phyloP scores from a whole-genome alignment of 371 early-diverging fungal genomes.

The Coemansia sp. region DNA sequence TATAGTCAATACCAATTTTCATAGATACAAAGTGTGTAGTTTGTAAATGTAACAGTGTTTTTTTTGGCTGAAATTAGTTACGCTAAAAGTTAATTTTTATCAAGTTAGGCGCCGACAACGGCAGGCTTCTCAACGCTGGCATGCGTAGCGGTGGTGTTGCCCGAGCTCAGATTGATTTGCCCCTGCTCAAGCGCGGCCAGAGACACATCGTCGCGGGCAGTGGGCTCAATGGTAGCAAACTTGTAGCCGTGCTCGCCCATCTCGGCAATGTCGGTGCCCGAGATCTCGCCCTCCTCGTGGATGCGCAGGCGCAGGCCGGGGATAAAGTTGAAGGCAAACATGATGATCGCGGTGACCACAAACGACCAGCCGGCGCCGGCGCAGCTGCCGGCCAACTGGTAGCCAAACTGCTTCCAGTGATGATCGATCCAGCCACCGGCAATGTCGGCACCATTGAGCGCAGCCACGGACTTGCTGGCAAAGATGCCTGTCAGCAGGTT shows the following conservation, averaged over 20 bases:
- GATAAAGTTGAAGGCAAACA: slow-evolving; percentile 55
- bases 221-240: slow-evolving; percentile 46
- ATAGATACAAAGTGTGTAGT: no score
- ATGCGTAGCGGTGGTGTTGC: slow-evolving; percentile 18
- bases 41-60: no score
- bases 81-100: background rate
- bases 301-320: slow-evolving; percentile 58
- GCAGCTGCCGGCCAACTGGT: slow-evolving; percentile 61
- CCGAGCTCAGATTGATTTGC: slow-evolving; percentile 7
- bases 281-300: slow-evolving; percentile 60
- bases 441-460: slow-evolving; percentile 71
- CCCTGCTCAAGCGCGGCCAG: slow-evolving; percentile 30
- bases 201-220: slow-evolving; percentile 17
- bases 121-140: slow-evolving; percentile 19
- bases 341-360: slow-evolving; percentile 60
- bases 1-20: no score
- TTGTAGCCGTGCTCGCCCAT: slow-evolving; percentile 72
- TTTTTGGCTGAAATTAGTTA: no score
- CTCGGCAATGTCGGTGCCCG: slow-evolving; percentile 63
- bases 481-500: slow-evolving; percentile 87
- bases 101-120: background rate
- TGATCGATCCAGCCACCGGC: slow-evolving; percentile 74
- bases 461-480: slow-evolving; percentile 72
- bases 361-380: slow-evolving; percentile 65
- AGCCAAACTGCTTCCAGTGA: slow-evolving; percentile 63